Percentiles rank a stretch among this genome's conserved stretches.
phyloP scores from a whole-genome alignment of 1,284 basidiomycete species.

The Rhodotorula sp. region DNA sequence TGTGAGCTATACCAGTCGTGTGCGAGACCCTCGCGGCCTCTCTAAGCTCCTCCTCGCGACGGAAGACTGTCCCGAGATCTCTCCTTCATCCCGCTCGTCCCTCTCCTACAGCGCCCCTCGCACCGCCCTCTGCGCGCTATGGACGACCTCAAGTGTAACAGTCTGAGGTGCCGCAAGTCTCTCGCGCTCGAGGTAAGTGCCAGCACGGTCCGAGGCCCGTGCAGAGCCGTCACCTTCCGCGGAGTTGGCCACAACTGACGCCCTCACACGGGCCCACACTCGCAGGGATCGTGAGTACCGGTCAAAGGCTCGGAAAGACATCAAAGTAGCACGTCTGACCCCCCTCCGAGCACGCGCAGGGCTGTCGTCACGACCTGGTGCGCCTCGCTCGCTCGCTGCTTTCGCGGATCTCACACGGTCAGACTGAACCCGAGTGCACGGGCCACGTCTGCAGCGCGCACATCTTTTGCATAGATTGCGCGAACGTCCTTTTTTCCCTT shows the following conservation, averaged over 20 bases:
- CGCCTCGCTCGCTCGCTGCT: background rate
- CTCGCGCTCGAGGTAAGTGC: slow-evolving; percentile 30
- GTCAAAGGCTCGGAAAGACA: background rate
- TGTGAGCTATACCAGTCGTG: too few species aligned
- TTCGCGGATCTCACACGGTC: background rate
- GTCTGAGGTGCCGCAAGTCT: slow-evolving; percentile 31
- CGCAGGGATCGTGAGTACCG: slow-evolving; percentile 5
- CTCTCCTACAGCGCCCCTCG: background rate
- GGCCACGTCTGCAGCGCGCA: background rate
- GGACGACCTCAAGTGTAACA: slow-evolving; percentile 39
- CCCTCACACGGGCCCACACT: too few species aligned
- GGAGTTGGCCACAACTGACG: too few species aligned
- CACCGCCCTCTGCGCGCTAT: background rate
- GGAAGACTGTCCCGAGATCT: too few species aligned
- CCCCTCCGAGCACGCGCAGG: background rate
- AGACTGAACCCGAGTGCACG: too few species aligned
- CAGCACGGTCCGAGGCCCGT: fast-evolving
- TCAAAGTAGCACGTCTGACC: background rate
- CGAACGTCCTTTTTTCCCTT: slow-evolving; percentile 71
- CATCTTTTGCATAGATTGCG: slow-evolving; percentile 65
- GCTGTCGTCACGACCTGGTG: slow-evolving; percentile 40
- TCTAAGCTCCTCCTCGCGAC: too few species aligned
- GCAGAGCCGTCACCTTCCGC: too few species aligned
- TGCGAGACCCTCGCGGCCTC: too few species aligned
- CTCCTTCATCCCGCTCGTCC: too few species aligned